Evolutionary conservation across 495 filamentous ascomycete species (phyloP), one percentile per base, ranked within the genome.

Genomic region (Hypoxylon fuscum): DNA sequence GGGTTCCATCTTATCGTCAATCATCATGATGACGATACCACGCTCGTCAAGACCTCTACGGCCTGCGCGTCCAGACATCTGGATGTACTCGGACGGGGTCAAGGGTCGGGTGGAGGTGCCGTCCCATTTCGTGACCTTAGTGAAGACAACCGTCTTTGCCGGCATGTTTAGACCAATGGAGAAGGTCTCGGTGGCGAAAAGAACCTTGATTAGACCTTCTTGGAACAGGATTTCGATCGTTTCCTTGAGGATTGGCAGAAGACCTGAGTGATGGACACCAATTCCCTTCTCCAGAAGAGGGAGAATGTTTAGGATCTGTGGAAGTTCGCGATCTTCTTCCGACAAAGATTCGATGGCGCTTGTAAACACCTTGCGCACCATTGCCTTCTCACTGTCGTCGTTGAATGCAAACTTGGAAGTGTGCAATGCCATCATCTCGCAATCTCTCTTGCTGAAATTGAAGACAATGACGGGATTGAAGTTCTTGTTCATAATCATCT

Each of bases 1-100:
- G n/a, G 95, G 96, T 60, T 98, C 96, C 84, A 98, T 96, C 76
- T 93, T 90, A 69, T 93, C 90, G 59, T 96, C 90, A 47, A 98
- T 87, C 95, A 98, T 98, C 90, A 98, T 96, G 70, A 98, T 98
- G 66, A 98, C 95, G 70, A 98, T 96, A 83, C 95, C 95, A 52
- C 95, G 90, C 45, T 97, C 95, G 78, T 98, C 95, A 50, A 98
- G 89, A 77, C 95, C 95, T 84, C 95, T 85, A 81, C 95, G 89
- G 65, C 95, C 95, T 17, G 95, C 95, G 72, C 95, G 88, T 55
- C 95, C 95, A 21, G 95, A 96, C 95, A 98, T 98, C 70, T 98
- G 95, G 54, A 98, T 89, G 74, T 97, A 98, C 66, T 98, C 95
- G 15, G 93, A 97, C 1, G 95, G 91, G 0, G 92, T 96, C 22